These are phyloP conservation scores for Boletus rubroflammeus DNA, from an alignment of 768 basidiomycete species.

Conservation along the genomic window DNA sequence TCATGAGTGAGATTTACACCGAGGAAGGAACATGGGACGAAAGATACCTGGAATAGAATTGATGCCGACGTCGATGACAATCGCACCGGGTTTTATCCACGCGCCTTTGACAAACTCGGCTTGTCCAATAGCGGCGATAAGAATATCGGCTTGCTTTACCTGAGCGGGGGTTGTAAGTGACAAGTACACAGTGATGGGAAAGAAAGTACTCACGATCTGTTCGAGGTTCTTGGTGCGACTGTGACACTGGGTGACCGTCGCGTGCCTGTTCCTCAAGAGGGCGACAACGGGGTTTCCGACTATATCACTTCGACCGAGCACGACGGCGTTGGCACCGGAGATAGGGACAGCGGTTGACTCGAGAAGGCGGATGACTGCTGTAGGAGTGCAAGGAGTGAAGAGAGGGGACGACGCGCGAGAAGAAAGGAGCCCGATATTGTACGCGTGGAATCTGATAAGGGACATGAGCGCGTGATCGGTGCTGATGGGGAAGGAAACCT, in stretches of 20 bases:
- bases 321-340: conserved; percentile 79
- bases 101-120: conserved; percentile 86
- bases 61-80: conserved; percentile 97
- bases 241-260: conserved; percentile 98
- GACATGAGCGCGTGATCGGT: conserved; percentile 3
- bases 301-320: conserved; percentile 96
- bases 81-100: conserved; percentile 93
- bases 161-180: conserved; percentile 27
- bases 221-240: conserved; percentile 82
- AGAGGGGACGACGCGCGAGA: conserved; percentile 87
- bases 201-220: conserved; percentile 54
- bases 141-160: conserved; percentile 84
- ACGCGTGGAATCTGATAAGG: conserved; percentile 82
- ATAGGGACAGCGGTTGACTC: conserved; percentile 81
- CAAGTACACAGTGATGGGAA: conserved; percentile 9
- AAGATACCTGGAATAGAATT: conserved; percentile 84
- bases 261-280: conserved; percentile 84
- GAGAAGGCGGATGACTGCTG: conserved; percentile 86
- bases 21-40: neutral
- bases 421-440: conserved; percentile 94
- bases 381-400: conserved; percentile 93
- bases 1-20: neutral
- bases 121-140: conserved; percentile 96
- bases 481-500: conserved; percentile 21
- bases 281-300: conserved; percentile 94